phyloP scores from a whole-genome alignment of 768 basidiomycete species.

The Macrocybe gigantea region DNA sequence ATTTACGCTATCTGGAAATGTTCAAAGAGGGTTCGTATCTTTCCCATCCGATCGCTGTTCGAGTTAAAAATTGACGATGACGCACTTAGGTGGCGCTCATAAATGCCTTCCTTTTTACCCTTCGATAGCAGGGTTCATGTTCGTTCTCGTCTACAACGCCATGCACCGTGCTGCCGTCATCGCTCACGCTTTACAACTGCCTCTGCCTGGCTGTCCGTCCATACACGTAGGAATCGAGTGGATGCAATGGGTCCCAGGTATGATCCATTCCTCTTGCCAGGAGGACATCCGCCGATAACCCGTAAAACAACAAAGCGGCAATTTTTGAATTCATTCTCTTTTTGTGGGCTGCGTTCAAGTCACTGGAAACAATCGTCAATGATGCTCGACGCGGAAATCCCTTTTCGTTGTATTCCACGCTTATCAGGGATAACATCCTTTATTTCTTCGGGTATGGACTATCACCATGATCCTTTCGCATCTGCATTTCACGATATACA shows the following conservation, averaged over 20 bases:
- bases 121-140: slow-evolving; percentile 37
- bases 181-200: slow-evolving; percentile 26
- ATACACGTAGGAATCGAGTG: slow-evolving; percentile 37
- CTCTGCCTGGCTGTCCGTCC: slow-evolving; percentile 30
- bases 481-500: no score
- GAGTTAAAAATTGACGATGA: background rate
- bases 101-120: slow-evolving; percentile 32
- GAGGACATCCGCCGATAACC: no score
- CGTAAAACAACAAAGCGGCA: no score
- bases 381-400: no score
- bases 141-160: slow-evolving; percentile 33
- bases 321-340: no score
- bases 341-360: no score
- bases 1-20: slow-evolving; percentile 37
- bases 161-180: slow-evolving; percentile 28
- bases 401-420: no score
- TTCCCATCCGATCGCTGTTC: background rate
- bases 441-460: no score
- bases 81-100: slow-evolving; percentile 27
- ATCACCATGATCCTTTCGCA: no score
- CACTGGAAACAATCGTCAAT: no score
- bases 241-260: slow-evolving; percentile 40
- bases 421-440: no score
- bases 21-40: slow-evolving; percentile 29
- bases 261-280: background rate